These are phyloP conservation scores for Phtheirospermum japonicum DNA, from an alignment of 257 asterid genomes.

Conservation along the genomic window DNA sequence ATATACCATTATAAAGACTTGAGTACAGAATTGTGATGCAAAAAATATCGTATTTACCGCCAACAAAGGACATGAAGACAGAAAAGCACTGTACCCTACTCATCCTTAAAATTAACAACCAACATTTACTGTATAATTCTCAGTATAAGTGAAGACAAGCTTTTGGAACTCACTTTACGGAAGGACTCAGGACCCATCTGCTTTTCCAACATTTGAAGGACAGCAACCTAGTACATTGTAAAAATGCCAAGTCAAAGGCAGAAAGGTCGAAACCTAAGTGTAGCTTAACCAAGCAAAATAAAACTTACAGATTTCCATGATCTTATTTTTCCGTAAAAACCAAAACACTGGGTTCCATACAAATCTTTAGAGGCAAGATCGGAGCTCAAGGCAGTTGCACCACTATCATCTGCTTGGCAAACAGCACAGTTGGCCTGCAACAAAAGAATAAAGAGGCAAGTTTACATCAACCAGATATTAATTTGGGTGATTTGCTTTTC, in stretches of 20 bases:
- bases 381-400: conserved; percentile 89
- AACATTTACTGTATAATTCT: conserved; percentile 17
- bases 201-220: conserved; percentile 97
- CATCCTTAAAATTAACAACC: conserved; percentile 16
- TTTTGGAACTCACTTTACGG: conserved; percentile 67
- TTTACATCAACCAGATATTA: conserved; percentile 21
- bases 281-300: conserved; percentile 21
- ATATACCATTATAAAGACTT: conserved; percentile 6
- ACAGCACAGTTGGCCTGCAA: conserved; percentile 92
- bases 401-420: conserved; percentile 90
- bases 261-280: conserved; percentile 13
- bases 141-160: conserved; percentile 13
- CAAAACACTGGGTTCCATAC: conserved; percentile 88
- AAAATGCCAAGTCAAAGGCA: conserved; percentile 17
- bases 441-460: conserved; percentile 22
- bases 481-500: conserved; percentile 14
- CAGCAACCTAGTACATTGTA: conserved; percentile 61
- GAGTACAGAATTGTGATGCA: background rate
- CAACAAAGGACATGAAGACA: conserved; percentile 1
- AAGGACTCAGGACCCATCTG: conserved; percentile 99
- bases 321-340: conserved; percentile 94
- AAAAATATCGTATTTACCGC: conserved; percentile 18
- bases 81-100: conserved; percentile 10
- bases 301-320: conserved; percentile 95
- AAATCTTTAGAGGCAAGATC: conserved; percentile 78